Evolutionary conservation across 2,329 filamentous ascomycete genomes (phyloP), one percentile per base, ranked within the genome.

Genomic region (Pleomassaria siparia): DNA sequence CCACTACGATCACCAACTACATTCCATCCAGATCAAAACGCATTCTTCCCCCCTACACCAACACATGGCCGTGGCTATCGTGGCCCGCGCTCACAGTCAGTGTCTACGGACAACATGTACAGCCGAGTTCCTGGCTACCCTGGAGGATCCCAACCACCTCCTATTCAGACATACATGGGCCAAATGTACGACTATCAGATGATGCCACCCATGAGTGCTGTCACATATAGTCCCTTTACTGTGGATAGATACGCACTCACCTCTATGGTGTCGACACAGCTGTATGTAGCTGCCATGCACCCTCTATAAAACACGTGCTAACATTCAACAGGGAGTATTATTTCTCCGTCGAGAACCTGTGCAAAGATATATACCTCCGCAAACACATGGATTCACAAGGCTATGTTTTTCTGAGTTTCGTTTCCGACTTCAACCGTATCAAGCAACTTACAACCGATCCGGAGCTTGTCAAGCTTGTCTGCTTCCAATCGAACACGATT

Each of bases 371-470:
- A 63, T 97, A 85, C 71, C 79, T 99, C 49, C 86, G 94, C 47
- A 85, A 83, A 62, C 86, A 91, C 60, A 97, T 99, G 94, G 92
- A 99, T 67, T 89, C 88, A 1, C 89, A 97, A 69, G 94, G 94
- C 15, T 97, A 91, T 64, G 91, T 96, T 12, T 85, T 84, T 42
- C 75, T 99, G 43, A 79, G 81, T 26, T 81, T 96, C 49, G 86
- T 99, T 58, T 82, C 87, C 18, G 80, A 79, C n/a, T 99, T 99
- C 78, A 90, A 89, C 71, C 86, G 94, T 49, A 86, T 95, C 66
- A 86, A 85, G 70, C 75, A 81, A 22, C 74, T 95, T 24, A 87
- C 86, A 0, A 81, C 82, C 42, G 86, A 96, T 48, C 75, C 86
- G 47, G 84, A 89, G 30, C 71, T 91, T 46, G 76, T 97, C 50